Base-by-base conservation (phyloP, 1,284 basidiomycete species). In the Moesziomyces globuligerus region DNA sequence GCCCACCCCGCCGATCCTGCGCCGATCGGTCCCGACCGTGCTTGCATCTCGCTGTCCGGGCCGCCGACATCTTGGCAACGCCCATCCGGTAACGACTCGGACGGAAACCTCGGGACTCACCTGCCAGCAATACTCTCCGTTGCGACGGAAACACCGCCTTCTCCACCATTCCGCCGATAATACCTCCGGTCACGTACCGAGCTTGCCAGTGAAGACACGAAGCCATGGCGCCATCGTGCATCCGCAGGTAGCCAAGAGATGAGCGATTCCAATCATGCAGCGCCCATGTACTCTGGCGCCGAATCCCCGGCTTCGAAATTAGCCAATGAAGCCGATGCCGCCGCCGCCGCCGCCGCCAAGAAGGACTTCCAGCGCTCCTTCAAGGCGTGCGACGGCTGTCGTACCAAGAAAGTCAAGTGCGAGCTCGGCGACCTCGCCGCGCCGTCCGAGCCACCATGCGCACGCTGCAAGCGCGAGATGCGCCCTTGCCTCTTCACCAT, bases 331-430 rank as follows among this genome's bases (percentile, higher is more conserved):
- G 44, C 23, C 26, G 65, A 68, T 20, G 11, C 15, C 10, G 18
- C 36, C n/a, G 41, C 36, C n/a, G 41, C 36, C 5, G 47, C 45
- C 17, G 58, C 68, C 7, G 41, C 46, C n/a, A 62, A 60, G 40
- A 72, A 64, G 26, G 59, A 67, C 45, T 72, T 72, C 23, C 69
- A 72, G 20, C 58, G 69, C 7, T 72, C 69, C 1, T 72, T 72
- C 69, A 72, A 72, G 49, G 69, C 69, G 6, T 72, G 69, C 38
- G 69, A 72, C 53, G 69, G 64, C 18, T 72, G 69, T 21, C 50
- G 69, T 17, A 60, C 52, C 15, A 72, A 72, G 36, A 72, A 72
- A 51, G 64, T 72, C 44, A 72, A 68, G 40, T 72, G 69, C 56
- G 69, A 72, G 64, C 55, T 72, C 1, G 69, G 69, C 20, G 61